Base-by-base conservation (phyloP, 129 eudicot species). In the Escallonia herrerae region DNA sequence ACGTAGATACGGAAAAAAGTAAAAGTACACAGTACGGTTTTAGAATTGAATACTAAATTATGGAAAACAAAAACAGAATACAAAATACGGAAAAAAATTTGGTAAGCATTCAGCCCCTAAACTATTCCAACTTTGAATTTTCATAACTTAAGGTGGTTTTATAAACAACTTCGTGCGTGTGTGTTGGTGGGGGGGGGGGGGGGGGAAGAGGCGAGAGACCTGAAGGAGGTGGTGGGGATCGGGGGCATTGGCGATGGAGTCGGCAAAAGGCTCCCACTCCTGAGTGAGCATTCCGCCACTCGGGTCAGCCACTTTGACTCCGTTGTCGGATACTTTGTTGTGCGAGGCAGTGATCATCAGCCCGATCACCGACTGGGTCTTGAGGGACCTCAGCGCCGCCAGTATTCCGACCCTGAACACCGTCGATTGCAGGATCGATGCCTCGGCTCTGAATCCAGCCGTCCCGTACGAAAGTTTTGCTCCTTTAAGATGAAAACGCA, bases 321-420 rank as follows among this genome's bases (percentile, higher is more conserved):
- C 97, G 57, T 91, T 87, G 66, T 91, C 96, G 10, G 84, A 74
- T 8, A 79, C 89, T 58, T 87, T 54, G 54, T 91, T 91, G 62
- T 91, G 97, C 12, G 97, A 91, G 62, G 97, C 97, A 13, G 97
- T 91, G 85, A 91, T 87, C 97, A 91, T 83, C 71, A 91, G 76
- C 3, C 96, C 97, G 33, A 81, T 83, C 43, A 72, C 85, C 2
- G 86, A 62, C 39, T 74, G 71, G 7, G 85, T 83, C 61, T 87
- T 82, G 42, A 91, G 55, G 0, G 97, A 85, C 68, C 97, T 71
- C 15, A 91, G 68, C 1, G 96, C 96, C 60, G 96, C 96, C 72
- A 91, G 62, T 43, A 91, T 75, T 61, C 96, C 97, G 7, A 91
- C 76, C 41, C 97, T 81, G 14, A 72, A 91, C 52, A 87, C 85